Conservation (phyloP, 345 rosid species). For the Cochlearia excelsa region DNA sequence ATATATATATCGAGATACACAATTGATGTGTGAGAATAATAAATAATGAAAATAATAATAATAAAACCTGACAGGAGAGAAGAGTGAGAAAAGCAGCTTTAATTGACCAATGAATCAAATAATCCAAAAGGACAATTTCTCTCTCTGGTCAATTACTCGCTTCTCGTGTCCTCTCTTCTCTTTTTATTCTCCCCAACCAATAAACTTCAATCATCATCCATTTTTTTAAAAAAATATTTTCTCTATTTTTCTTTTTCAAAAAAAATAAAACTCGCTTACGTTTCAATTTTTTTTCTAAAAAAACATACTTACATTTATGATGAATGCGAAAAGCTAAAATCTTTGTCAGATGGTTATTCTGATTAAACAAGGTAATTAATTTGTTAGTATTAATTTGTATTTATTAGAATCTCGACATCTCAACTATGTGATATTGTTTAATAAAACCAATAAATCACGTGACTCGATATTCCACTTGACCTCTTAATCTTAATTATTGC, state of each 20-base stretch:
- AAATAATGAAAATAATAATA: not conserved
- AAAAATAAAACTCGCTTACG: not conserved
- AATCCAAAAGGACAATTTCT: slow-evolving; percentile 13
- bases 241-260: not conserved
- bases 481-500: slow-evolving; percentile 6
- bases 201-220: slow-evolving; percentile 31
- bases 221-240: not conserved
- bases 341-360: slow-evolving; percentile 18
- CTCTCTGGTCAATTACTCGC: slow-evolving; percentile 37
- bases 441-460: slow-evolving; percentile 24
- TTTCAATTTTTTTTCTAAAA: not conserved
- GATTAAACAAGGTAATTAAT: not conserved
- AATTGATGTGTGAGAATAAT: slow-evolving; percentile 19
- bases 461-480: slow-evolving; percentile 29
- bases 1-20: slow-evolving; percentile 37
- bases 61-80: slow-evolving; percentile 19
- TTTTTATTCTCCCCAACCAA: slow-evolving; percentile 20
- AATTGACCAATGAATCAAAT: slow-evolving; percentile 27
- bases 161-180: slow-evolving; percentile 35
- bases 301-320: not conserved
- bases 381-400: not conserved
- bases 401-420: slow-evolving; percentile 21
- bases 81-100: slow-evolving; percentile 36
- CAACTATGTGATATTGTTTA: slow-evolving; percentile 23
- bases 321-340: slow-evolving; percentile 11